Evolutionary conservation across 768 basidiomycete species (phyloP).

Genomic region (Lanmaoa pseudosensibilis): DNA sequence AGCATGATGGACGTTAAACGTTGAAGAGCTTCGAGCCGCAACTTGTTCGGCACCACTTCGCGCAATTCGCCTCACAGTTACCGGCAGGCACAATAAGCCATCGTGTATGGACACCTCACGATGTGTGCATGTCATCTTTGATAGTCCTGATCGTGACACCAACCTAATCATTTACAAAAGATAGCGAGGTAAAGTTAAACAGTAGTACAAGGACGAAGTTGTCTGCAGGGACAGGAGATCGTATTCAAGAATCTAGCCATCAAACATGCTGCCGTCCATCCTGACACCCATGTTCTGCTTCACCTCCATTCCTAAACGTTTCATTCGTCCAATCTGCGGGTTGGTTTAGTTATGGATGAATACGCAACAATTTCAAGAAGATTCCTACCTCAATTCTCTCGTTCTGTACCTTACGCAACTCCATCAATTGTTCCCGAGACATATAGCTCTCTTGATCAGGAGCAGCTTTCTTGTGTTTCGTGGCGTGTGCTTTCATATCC

Average conservation of each 20-base stretch:
- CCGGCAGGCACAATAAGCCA: slow-evolving; percentile 1
- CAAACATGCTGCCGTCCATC: slow-evolving; percentile 74
- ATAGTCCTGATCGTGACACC: background rate
- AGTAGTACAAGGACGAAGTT: background rate
- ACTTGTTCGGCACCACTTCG: background rate
- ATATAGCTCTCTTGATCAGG: slow-evolving; percentile 74
- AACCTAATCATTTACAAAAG: slow-evolving; percentile 1
- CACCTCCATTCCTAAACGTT: slow-evolving; percentile 83
- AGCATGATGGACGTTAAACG: slow-evolving; percentile 32
- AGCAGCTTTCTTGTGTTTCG: slow-evolving; percentile 65
- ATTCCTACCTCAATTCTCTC: slow-evolving; percentile 73
- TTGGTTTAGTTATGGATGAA: background rate
- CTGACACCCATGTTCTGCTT: slow-evolving; percentile 83
- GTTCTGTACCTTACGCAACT: slow-evolving; percentile 79
- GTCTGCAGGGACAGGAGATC: background rate
- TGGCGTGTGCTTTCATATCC: slow-evolving; percentile 76
- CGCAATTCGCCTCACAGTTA: slow-evolving; percentile 1
- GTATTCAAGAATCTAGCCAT: slow-evolving; percentile 32
- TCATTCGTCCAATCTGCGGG: slow-evolving; percentile 74
- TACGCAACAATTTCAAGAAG: background rate
- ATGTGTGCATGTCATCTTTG: slow-evolving; percentile 7
- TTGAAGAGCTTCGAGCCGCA: slow-evolving; percentile 7
- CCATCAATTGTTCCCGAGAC: slow-evolving; percentile 75
- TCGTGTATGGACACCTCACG: slow-evolving; percentile 12
- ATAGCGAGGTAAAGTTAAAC: background rate